phyloP scores from a whole-genome alignment of 768 basidiomycete genomes.

The Lactarius akahatsu region DNA sequence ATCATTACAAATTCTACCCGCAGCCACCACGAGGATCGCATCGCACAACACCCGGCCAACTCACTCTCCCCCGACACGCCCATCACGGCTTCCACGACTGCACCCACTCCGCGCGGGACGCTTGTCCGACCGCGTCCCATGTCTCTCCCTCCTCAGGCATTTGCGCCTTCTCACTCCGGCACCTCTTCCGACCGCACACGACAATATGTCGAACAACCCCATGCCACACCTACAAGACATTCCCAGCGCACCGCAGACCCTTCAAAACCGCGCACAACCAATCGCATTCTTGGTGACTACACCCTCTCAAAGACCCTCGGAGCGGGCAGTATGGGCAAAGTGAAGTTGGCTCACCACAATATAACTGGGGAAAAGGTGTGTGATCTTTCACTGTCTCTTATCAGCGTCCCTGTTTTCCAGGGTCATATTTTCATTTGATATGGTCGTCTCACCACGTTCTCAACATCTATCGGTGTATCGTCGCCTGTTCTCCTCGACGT shows the following conservation, averaged over 20 bases:
- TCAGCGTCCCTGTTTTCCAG: slow-evolving; percentile 36
- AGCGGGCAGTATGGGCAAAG: slow-evolving; percentile 98
- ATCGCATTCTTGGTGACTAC: slow-evolving; percentile 86
- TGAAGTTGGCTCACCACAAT: slow-evolving; percentile 92
- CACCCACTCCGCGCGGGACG: slow-evolving; percentile 30
- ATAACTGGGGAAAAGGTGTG: slow-evolving; percentile 89
- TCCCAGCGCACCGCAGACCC: slow-evolving; percentile 29
- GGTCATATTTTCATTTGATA: neutral
- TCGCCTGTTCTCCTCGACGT: neutral
- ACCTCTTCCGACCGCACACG: slow-evolving; percentile 32
- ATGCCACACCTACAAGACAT: slow-evolving; percentile 16
- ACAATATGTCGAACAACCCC: slow-evolving; percentile 31
- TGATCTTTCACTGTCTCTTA: slow-evolving; percentile 54
- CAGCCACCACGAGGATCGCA: slow-evolving; percentile 33
- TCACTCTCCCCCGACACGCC: slow-evolving; percentile 27
- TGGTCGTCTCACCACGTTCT: neutral
- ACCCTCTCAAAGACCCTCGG: slow-evolving; percentile 95
- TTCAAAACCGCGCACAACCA: slow-evolving; percentile 36
- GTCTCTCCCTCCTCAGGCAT: slow-evolving; percentile 72
- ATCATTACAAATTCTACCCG: slow-evolving; percentile 19
- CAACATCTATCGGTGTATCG: neutral
- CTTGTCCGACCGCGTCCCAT: slow-evolving; percentile 55
- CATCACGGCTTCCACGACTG: slow-evolving; percentile 18
- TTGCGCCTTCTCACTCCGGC: slow-evolving; percentile 35
- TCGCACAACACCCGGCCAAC: slow-evolving; percentile 37